Percentiles rank a stretch among this genome's conserved stretches.
phyloP scores from a whole-genome alignment of 2,329 filamentous ascomycete species.

The Claviceps spartinae region DNA sequence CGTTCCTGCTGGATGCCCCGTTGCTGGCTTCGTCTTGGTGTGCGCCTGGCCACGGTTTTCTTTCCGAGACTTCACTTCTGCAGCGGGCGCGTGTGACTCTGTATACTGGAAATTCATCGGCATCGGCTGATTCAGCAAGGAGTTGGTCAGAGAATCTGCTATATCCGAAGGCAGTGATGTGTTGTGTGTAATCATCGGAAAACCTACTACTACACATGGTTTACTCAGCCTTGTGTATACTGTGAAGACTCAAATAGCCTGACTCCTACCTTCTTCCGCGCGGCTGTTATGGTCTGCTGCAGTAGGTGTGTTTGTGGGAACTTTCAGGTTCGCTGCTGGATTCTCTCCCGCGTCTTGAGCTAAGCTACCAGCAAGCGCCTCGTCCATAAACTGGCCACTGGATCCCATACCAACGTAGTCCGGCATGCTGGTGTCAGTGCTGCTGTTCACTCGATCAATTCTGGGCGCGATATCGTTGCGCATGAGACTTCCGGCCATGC shows the following conservation, averaged over 20 bases:
- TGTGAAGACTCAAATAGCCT: neutral
- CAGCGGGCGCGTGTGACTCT: slow-evolving; percentile 17
- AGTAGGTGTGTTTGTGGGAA: slow-evolving; percentile 30
- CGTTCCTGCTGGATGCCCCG: slow-evolving; percentile 8
- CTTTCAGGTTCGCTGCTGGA: slow-evolving; percentile 16
- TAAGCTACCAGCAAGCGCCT: slow-evolving; percentile 11
- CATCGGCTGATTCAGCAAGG: slow-evolving; percentile 34
- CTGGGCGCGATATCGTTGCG: slow-evolving; percentile 9
- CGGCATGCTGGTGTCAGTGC: slow-evolving; percentile 29
- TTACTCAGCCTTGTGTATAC: neutral
- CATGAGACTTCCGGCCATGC: slow-evolving; percentile 5
- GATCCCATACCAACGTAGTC: slow-evolving; percentile 20
- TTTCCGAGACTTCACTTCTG: slow-evolving; percentile 30
- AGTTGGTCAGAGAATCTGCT: slow-evolving; percentile 30
- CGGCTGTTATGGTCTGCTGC: slow-evolving; percentile 7
- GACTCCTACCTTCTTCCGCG: slow-evolving; percentile 10
- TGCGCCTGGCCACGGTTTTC: slow-evolving; percentile 22
- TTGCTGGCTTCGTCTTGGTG: slow-evolving; percentile 6
- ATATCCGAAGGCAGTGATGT: slow-evolving; percentile 19
- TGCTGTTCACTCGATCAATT: slow-evolving; percentile 14
- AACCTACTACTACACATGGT: slow-evolving; percentile 6
- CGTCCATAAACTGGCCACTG: slow-evolving; percentile 6
- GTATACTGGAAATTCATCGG: slow-evolving; percentile 21
- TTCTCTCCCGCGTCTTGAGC: slow-evolving; percentile 19
- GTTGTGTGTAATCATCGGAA: slow-evolving; percentile 10